phyloP scores from a whole-genome alignment of 164 flowering plant genomes.

The Aristolochia californica region DNA sequence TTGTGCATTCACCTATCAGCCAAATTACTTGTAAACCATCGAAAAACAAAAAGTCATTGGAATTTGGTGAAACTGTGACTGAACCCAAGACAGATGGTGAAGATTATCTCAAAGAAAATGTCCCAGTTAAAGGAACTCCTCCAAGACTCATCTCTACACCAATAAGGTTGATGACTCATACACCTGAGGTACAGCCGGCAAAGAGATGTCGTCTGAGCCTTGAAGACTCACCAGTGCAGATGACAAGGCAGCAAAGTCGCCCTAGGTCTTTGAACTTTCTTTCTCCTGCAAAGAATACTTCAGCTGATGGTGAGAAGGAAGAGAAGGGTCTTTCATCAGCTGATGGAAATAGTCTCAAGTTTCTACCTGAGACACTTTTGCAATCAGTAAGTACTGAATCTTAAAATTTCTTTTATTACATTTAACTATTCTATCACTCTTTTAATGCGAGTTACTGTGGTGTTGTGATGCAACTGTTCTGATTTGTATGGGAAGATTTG shows the following conservation, averaged over 20 bases:
- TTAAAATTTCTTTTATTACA: too few relatives aligned
- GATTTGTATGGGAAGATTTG: too few relatives aligned
- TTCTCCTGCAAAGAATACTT: constrained; percentile 36
- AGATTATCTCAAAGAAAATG: constrained; percentile 6
- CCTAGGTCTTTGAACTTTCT: constrained; percentile 47
- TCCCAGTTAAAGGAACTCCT: constrained; percentile 18
- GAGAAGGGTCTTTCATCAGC: constrained; percentile 10
- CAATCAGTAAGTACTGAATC: constrained; percentile 44
- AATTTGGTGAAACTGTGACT: background rate
- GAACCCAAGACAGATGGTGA: constrained; percentile 7
- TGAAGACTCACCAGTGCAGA: constrained; percentile 28
- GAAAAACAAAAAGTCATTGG: background rate
- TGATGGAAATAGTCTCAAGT: constrained; percentile 31
- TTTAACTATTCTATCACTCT: too few relatives aligned
- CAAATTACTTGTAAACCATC: background rate
- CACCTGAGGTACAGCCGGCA: constrained; percentile 48
- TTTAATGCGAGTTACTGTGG: too few relatives aligned
- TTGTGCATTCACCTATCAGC: constrained; percentile 11
- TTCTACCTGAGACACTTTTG: constrained; percentile 50
- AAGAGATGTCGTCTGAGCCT: constrained; percentile 50
- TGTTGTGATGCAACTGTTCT: too few relatives aligned
- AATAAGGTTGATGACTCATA: constrained; percentile 35
- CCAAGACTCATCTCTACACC: constrained; percentile 37
- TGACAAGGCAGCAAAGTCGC: constrained; percentile 34
- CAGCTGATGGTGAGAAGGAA: constrained; percentile 10